Conservation (phyloP, 306 rosid genomes). For the Inga laurina region DNA sequence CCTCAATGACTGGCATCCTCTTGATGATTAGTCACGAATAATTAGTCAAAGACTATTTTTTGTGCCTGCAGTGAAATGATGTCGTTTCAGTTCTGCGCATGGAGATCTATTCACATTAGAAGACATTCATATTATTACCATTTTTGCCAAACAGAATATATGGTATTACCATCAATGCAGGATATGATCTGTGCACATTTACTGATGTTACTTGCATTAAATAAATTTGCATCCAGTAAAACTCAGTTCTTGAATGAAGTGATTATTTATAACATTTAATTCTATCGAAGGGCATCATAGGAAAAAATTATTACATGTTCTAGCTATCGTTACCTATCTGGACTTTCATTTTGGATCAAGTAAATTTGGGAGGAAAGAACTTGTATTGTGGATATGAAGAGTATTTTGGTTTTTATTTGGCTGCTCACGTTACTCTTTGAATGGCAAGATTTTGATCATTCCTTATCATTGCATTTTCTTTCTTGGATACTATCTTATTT, state of each 20-base stretch:
- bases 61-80: not conserved
- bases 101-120: not conserved
- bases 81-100: not conserved
- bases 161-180: slow-evolving; percentile 11
- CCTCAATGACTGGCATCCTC: not conserved
- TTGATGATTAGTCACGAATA: not conserved
- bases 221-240: not conserved
- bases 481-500: not conserved
- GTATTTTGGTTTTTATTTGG: not conserved
- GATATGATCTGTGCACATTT: not conserved
- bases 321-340: not conserved
- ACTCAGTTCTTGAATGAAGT: not conserved
- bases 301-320: not conserved
- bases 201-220: not conserved
- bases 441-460: slow-evolving; percentile 9
- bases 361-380: not conserved
- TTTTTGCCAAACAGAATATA: not conserved
- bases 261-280: not conserved
- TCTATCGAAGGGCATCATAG: not conserved
- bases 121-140: not conserved
- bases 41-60: too few species aligned
- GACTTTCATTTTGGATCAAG: not conserved
- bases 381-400: not conserved
- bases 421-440: slow-evolving; percentile 13
- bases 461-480: slow-evolving; percentile 23